Evolutionary conservation across 441 rosid genomes (phyloP), one percentile per base, ranked within the genome.

Genomic region (Manihot esculenta): DNA sequence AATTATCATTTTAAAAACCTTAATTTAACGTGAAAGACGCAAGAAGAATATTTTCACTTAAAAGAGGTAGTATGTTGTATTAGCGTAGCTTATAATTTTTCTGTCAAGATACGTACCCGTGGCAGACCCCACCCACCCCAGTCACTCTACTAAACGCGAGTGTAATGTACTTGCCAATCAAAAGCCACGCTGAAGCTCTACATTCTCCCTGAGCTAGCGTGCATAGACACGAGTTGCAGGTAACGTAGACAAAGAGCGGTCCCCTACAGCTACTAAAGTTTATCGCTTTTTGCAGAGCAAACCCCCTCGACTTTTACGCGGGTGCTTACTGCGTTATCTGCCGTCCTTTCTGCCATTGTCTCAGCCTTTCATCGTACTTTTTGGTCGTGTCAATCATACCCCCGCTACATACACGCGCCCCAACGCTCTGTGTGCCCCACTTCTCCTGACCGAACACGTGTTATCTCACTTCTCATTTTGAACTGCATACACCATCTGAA

Each of bases 251-350:
- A 51, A 24, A 33, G 7, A 10, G 60, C 8, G 33, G 21, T 62
- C 70, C 42, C 64, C 66, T 62, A 18, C 61, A 17, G 70, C 51
- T 77, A 65, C 49, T 63, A 78, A 70, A 80, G 82, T 15, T 30
- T 33, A n/a, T 21, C 44, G 48, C 64, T 74, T 61, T 62, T 14
- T 38, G 68, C 78, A 77, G 82, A 44, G 62, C 17, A 14, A 80
- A 55, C 88, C 82, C 88, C 82, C 88, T 85, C 88, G 86, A 83
- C 86, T 83, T 85, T 85, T 85, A 76, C 86, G 88, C 86, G 84
- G 83, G 86, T 65, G 78, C 70, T 20, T 35, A 65, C 63, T 54
- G 10, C n/a, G 23, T 18, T 55, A 48, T 67, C 68, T 12, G 48
- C 24, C 17, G 7, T 0, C n/a, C 18, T 24, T 24, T 56, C 18